Conservation (phyloP, 2,329 filamentous ascomycete species). For the Torrubiellomyces zombiae region DNA sequence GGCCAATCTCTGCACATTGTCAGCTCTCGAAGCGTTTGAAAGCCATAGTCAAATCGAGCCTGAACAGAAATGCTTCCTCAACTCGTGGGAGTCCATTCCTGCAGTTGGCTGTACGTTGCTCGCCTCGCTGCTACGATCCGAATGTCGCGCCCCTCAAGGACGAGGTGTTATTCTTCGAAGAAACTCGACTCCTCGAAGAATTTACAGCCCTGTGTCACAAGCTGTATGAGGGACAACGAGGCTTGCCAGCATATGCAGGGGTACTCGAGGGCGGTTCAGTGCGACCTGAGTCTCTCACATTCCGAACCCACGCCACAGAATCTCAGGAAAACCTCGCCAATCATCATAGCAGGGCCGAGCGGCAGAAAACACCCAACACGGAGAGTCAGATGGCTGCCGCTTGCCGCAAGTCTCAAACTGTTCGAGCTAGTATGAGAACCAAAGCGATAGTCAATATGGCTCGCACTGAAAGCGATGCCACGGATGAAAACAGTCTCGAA, state of each 20-base stretch:
- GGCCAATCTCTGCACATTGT: slow-evolving; percentile 44
- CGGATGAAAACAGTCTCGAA: slow-evolving; percentile 10
- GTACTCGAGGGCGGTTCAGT: no score
- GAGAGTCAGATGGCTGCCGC: no score
- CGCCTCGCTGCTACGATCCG: slow-evolving; percentile 46
- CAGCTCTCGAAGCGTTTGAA: no score
- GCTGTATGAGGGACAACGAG: slow-evolving; percentile 18
- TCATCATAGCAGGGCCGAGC: no score
- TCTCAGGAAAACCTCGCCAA: no score
- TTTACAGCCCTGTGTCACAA: slow-evolving; percentile 28
- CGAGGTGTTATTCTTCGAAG: slow-evolving; percentile 50
- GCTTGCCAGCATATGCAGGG: no score
- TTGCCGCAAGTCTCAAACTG: slow-evolving; percentile 1
- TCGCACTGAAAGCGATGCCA: slow-evolving; percentile 14
- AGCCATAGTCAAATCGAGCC: no score
- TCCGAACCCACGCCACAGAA: no score
- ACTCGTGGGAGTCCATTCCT: slow-evolving; percentile 48
- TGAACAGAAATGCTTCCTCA: no score
- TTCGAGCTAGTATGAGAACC: slow-evolving; percentile 11
- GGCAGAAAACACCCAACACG: no score
- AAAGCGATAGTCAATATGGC: slow-evolving; percentile 15
- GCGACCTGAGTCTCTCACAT: no score
- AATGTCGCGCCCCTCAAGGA: slow-evolving; percentile 60
- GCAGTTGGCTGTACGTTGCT: slow-evolving; percentile 45
- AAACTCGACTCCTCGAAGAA: slow-evolving; percentile 23